phyloP scores from a whole-genome alignment of 192 early-diverging fungal genomes.

The Linnemannia zychae region DNA sequence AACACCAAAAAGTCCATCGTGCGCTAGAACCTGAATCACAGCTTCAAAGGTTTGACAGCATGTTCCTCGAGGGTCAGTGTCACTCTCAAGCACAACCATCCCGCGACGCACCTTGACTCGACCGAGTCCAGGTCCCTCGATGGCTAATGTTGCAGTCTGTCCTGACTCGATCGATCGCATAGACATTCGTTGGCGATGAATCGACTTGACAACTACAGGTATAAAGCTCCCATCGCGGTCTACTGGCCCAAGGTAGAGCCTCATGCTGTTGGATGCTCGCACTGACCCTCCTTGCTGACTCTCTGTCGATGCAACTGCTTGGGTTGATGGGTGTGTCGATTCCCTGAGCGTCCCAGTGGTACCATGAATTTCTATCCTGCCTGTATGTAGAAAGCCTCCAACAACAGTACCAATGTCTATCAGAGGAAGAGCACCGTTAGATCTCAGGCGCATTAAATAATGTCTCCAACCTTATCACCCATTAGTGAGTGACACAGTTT shows the following conservation, averaged over 20 bases:
- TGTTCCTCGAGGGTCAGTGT: conserved; percentile 59
- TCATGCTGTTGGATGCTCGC: conserved; percentile 35
- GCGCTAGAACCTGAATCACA: conserved; percentile 73
- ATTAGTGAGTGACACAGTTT: neutral
- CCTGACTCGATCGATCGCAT: conserved; percentile 76
- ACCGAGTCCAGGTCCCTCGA: conserved; percentile 61
- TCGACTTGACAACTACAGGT: conserved; percentile 77
- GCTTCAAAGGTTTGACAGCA: conserved; percentile 70
- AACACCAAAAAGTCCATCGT: conserved; percentile 57
- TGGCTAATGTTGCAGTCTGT: conserved; percentile 82
- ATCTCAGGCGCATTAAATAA: neutral
- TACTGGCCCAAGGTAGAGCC: conserved; percentile 53
- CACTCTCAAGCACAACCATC: conserved; percentile 56
- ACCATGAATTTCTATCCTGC: conserved; percentile 61
- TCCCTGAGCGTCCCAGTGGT: neutral
- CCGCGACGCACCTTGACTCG: conserved; percentile 71
- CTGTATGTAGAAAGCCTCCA: conserved; percentile 71
- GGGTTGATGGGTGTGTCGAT: neutral
- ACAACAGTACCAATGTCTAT: conserved; percentile 74
- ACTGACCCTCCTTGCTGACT: neutral
- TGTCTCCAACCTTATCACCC: neutral
- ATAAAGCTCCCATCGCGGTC: conserved; percentile 67
- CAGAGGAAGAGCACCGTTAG: neutral
- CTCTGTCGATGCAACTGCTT: neutral
- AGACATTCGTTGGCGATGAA: conserved; percentile 87